Conservation (phyloP, 495 filamentous ascomycete genomes). For the Penicillium coffeae region DNA sequence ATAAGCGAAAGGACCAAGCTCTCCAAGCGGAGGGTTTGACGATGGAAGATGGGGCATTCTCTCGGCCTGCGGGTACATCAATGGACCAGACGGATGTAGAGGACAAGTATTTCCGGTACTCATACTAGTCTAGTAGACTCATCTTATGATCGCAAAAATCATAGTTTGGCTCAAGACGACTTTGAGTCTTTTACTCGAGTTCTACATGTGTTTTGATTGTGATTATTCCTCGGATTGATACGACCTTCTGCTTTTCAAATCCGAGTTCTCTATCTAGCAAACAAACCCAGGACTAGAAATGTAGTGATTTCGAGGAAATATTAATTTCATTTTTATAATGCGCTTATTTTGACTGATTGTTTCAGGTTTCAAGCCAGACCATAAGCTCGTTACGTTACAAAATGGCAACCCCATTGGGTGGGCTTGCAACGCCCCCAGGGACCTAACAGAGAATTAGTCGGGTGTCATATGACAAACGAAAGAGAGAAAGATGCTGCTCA, state of each 20-base stretch:
- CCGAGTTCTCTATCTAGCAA: too few relatives aligned
- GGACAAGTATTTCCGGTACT: not conserved
- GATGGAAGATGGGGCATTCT: not conserved
- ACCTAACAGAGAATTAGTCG: conserved; percentile 4
- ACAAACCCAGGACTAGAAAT: too few relatives aligned
- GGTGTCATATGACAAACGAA: not conserved
- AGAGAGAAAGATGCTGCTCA: not conserved
- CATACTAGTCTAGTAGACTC: not conserved
- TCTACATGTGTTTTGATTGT: too few relatives aligned
- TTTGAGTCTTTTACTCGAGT: too few relatives aligned
- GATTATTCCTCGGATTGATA: too few relatives aligned
- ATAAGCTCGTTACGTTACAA: not conserved
- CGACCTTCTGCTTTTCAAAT: too few relatives aligned
- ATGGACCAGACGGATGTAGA: not conserved
- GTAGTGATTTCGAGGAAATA: too few relatives aligned
- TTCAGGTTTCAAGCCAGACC: not conserved
- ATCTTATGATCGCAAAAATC: too few relatives aligned
- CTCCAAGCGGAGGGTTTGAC: not conserved
- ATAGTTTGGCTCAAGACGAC: too few relatives aligned
- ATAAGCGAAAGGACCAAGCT: not conserved
- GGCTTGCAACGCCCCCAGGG: conserved; percentile 5
- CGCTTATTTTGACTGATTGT: too few relatives aligned
- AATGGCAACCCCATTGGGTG: conserved; percentile 6
- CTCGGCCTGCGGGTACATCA: not conserved
- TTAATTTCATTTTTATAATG: too few relatives aligned